phyloP scores from a whole-genome alignment of 768 basidiomycete species.

The Pleurotus salmoneostramineus region DNA sequence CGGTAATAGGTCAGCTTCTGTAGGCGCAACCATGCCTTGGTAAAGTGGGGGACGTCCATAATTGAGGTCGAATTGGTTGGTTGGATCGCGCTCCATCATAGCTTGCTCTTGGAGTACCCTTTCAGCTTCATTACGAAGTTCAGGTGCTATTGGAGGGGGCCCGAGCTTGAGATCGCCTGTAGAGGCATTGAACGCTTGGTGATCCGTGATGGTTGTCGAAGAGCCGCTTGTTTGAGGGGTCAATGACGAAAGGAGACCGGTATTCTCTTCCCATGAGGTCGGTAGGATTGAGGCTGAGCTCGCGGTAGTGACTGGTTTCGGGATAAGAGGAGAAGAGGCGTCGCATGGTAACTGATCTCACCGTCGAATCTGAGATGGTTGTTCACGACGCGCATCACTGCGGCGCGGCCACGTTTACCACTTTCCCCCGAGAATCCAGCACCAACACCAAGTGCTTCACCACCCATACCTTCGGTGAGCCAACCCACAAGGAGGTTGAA shows the following conservation, averaged over 20 bases:
- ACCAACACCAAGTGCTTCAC: conserved; percentile 78
- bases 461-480: conserved; percentile 90
- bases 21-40: conserved; percentile 59
- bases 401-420: conserved; percentile 81
- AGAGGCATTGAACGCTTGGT: conserved; percentile 71
- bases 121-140: conserved; percentile 77
- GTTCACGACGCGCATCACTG: conserved; percentile 92
- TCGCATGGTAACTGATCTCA: conserved; percentile 27
- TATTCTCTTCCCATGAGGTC: conserved; percentile 80
- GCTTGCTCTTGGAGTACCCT: conserved; percentile 79
- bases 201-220: conserved; percentile 48
- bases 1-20: conserved; percentile 72
- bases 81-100: conserved; percentile 66
- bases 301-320: conserved; percentile 58
- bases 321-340: conserved; percentile 16
- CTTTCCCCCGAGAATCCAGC: conserved; percentile 78
- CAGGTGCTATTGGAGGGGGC: conserved; percentile 72
- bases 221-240: conserved; percentile 59
- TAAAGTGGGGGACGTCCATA: conserved; percentile 43
- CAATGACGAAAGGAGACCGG: conserved; percentile 77
- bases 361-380: conserved; percentile 91
- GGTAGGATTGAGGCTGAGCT: conserved; percentile 60
- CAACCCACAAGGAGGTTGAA: conserved; percentile 92
- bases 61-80: conserved; percentile 62
- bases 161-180: conserved; percentile 85